A percentile compares a stretch with the other conserved stretches of the same genome.
Conservation (phyloP, 2,329 filamentous ascomycete species). For the Fusarium albosuccineum region DNA sequence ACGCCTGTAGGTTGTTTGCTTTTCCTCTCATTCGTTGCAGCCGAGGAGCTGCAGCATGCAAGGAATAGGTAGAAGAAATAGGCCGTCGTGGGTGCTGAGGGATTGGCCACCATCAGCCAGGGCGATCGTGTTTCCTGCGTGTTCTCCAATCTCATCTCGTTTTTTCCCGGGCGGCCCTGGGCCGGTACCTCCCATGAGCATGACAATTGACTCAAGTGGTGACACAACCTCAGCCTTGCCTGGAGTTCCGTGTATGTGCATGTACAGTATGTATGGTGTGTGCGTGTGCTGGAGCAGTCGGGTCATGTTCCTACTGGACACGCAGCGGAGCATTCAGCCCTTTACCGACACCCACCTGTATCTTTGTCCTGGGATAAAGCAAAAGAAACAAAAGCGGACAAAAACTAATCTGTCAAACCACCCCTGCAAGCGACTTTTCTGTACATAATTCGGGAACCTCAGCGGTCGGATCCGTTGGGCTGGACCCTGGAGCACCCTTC, state of each 20-base stretch:
- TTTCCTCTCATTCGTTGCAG: constrained; percentile 32
- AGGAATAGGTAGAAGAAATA: constrained; percentile 34
- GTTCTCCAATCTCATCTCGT: constrained; percentile 34
- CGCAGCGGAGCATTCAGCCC: neutral
- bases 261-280: constrained; percentile 3
- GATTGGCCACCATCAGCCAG: constrained; percentile 40
- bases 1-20: constrained; percentile 13
- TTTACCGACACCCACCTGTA: constrained; percentile 9
- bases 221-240: constrained; percentile 38
- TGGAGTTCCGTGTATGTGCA: neutral
- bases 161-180: constrained; percentile 8
- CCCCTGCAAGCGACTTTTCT: constrained; percentile 25
- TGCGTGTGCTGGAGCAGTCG: constrained; percentile 23
- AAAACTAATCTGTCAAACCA: constrained; percentile 3
- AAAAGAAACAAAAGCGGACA: constrained; percentile 17
- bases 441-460: constrained; percentile 26
- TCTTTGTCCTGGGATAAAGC: neutral
- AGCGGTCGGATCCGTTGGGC: constrained; percentile 28
- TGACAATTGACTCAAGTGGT: constrained; percentile 19
- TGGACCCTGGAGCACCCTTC: constrained; percentile 27
- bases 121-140: constrained; percentile 28
- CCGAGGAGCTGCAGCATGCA: constrained; percentile 41
- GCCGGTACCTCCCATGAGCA: constrained; percentile 8
- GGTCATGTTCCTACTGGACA: constrained; percentile 36
- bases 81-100: constrained; percentile 26